These are phyloP conservation scores for Pseudozyma tsukubaensis DNA, from an alignment of 1,284 basidiomycete species.

Conservation along the genomic window DNA sequence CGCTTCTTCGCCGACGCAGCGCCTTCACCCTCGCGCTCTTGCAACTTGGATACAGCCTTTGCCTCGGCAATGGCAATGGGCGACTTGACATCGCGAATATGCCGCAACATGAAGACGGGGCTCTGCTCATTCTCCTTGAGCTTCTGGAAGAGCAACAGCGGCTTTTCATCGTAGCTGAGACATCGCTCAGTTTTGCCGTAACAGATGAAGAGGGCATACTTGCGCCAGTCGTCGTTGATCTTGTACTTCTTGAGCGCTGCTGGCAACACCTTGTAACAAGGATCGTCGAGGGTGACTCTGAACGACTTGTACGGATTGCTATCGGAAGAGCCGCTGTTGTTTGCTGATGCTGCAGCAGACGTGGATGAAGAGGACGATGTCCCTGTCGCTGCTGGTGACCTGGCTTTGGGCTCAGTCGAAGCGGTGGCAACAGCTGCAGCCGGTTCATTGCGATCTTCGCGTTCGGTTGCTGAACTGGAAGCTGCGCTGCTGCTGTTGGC, in stretches of 20 bases:
- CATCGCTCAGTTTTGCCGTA: slow-evolving; percentile 92
- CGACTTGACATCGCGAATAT: slow-evolving; percentile 94
- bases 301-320: slow-evolving; percentile 69
- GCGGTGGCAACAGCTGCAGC: background rate
- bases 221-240: slow-evolving; percentile 98
- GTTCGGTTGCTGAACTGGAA: slow-evolving; percentile 11
- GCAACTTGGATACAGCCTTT: slow-evolving; percentile 54
- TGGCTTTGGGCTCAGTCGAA: slow-evolving; percentile 15
- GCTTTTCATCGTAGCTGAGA: slow-evolving; percentile 97
- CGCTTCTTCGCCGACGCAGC: slow-evolving; percentile 20
- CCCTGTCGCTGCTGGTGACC: slow-evolving; percentile 1
- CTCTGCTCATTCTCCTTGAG: slow-evolving; percentile 97
- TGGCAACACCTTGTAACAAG: slow-evolving; percentile 96
- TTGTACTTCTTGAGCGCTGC: slow-evolving; percentile 98
- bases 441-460: slow-evolving; percentile 28
- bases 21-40: slow-evolving; percentile 29
- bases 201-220: slow-evolving; percentile 99
- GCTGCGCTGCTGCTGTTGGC: slow-evolving; percentile 1
- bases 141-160: slow-evolving; percentile 93
- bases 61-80: slow-evolving; percentile 74
- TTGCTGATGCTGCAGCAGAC: slow-evolving; percentile 12
- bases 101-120: slow-evolving; percentile 97
- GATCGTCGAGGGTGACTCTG: slow-evolving; percentile 84
- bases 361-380: slow-evolving; percentile 7
- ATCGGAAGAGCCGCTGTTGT: slow-evolving; percentile 25